Percentiles rank a stretch among this genome's conserved stretches.
These are phyloP conservation scores for Dissoconium aciculare DNA, from an alignment of 2,329 filamentous ascomycete species.

Conservation along the genomic window DNA sequence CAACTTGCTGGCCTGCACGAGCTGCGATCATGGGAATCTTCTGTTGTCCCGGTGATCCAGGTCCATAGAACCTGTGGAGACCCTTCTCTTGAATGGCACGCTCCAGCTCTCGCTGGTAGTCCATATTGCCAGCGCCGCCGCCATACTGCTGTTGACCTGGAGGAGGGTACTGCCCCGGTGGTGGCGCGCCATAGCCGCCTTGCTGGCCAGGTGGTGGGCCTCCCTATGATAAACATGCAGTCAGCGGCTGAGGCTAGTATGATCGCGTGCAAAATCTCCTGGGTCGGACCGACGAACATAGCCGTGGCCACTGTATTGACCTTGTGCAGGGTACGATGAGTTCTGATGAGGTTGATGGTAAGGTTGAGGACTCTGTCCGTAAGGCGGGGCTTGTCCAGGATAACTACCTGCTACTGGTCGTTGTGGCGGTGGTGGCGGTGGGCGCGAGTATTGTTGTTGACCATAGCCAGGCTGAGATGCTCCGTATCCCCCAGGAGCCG, in stretches of 20 bases:
- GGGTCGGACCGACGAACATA: slow-evolving; percentile 19
- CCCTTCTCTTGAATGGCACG: slow-evolving; percentile 45
- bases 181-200: slow-evolving; percentile 20
- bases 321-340: slow-evolving; percentile 13
- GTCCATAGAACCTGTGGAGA: slow-evolving; percentile 44
- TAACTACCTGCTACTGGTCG: slow-evolving; percentile 13
- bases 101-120: slow-evolving; percentile 43
- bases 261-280: neutral
- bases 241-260: slow-evolving; percentile 7
- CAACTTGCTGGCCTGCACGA: slow-evolving; percentile 36
- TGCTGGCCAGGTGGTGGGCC: slow-evolving; percentile 19
- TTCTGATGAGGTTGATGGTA: slow-evolving; percentile 6
- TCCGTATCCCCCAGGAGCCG: slow-evolving; percentile 14
- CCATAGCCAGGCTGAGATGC: slow-evolving; percentile 9
- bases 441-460: slow-evolving; percentile 26
- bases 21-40: slow-evolving; percentile 32
- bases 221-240: slow-evolving; percentile 11
- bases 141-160: slow-evolving; percentile 24
- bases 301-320: slow-evolving; percentile 20
- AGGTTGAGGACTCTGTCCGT: slow-evolving; percentile 9
- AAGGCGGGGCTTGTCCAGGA: slow-evolving; percentile 14
- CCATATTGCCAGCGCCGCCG: slow-evolving; percentile 33
- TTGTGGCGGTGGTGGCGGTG: slow-evolving; percentile 23
- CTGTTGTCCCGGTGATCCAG: slow-evolving; percentile 36
- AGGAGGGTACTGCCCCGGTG: slow-evolving; percentile 7